phyloP scores from a whole-genome alignment of 2,329 filamentous ascomycete genomes.

The Orbilia brochopaga region DNA sequence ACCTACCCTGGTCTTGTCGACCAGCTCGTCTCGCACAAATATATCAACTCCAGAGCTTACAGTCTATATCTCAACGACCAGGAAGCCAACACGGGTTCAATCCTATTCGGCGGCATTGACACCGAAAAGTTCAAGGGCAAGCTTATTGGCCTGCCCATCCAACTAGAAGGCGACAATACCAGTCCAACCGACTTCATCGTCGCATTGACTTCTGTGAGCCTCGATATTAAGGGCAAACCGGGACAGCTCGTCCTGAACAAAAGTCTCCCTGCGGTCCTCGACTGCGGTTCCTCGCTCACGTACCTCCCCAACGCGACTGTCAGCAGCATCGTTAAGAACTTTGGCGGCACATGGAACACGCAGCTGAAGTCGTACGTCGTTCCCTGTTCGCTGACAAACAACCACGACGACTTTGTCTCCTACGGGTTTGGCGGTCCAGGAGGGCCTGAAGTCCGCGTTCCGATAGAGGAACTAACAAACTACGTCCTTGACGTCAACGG shows the following conservation, averaged over 20 bases:
- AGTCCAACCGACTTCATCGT: conserved; percentile 70
- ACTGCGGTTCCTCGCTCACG: conserved; percentile 61
- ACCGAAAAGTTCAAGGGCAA: conserved; percentile 72
- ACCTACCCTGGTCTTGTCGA: conserved; percentile 70
- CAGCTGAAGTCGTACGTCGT: conserved; percentile 58
- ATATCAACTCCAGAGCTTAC: conserved; percentile 70
- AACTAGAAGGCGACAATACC: conserved; percentile 61
- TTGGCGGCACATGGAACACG: conserved; percentile 28
- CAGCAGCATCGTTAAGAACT: conserved; percentile 15
- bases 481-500: conserved; percentile 62
- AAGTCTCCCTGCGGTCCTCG: conserved; percentile 69
- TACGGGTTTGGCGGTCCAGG: conserved; percentile 62
- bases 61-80: conserved; percentile 69
- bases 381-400: conserved; percentile 64
- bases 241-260: conserved; percentile 60
- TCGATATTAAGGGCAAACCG: conserved; percentile 55
- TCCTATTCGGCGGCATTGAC: conserved; percentile 80
- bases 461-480: conserved; percentile 67
- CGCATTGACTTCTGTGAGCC: conserved; percentile 67
- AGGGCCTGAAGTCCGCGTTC: conserved; percentile 61
- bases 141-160: conserved; percentile 71
- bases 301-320: conserved; percentile 52
- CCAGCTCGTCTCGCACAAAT: conserved; percentile 67
- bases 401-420: conserved; percentile 59
- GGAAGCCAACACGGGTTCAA: conserved; percentile 70